These are phyloP conservation scores for Phialemonium atrogriseum DNA, from an alignment of 2,329 filamentous ascomycete species.

Conservation along the genomic window DNA sequence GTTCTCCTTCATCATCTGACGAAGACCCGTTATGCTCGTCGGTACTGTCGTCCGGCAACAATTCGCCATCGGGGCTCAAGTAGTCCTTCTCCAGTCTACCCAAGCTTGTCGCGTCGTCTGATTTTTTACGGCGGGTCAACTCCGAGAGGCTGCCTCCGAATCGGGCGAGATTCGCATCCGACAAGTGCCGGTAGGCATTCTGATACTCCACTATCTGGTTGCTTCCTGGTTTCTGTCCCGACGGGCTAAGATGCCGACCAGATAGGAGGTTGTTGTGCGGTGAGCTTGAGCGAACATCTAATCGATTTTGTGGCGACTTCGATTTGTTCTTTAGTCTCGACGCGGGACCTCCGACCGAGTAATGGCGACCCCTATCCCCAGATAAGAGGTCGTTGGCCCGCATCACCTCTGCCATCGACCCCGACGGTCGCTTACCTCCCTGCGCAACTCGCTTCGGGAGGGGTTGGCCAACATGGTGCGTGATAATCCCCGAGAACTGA, in stretches of 20 bases:
- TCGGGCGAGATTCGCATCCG: slow-evolving; percentile 59
- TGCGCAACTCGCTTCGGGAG: slow-evolving; percentile 45
- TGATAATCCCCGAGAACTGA: slow-evolving; percentile 52
- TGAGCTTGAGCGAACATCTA: slow-evolving; percentile 42
- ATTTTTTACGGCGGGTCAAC: slow-evolving; percentile 50
- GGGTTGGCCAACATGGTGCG: slow-evolving; percentile 38
- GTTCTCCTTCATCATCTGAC: slow-evolving; percentile 60
- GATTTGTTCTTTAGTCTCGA: slow-evolving; percentile 34
- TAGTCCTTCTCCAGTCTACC: slow-evolving; percentile 63
- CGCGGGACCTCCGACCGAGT: slow-evolving; percentile 24
- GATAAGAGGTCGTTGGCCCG: slow-evolving; percentile 43
- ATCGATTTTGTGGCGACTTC: slow-evolving; percentile 43
- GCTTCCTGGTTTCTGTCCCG: slow-evolving; percentile 42
- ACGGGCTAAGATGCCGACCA: slow-evolving; percentile 28
- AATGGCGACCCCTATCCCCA: slow-evolving; percentile 30
- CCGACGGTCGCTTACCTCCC: slow-evolving; percentile 27
- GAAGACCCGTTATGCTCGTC: slow-evolving; percentile 47
- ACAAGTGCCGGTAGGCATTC: slow-evolving; percentile 61
- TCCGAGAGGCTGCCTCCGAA: slow-evolving; percentile 56
- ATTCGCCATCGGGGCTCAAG: slow-evolving; percentile 55
- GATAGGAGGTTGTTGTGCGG: slow-evolving; percentile 24
- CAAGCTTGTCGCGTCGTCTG: slow-evolving; percentile 29
- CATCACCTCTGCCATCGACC: slow-evolving; percentile 45
- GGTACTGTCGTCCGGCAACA: slow-evolving; percentile 56
- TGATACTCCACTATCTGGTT: slow-evolving; percentile 58